Evolutionary conservation across 129 eudicot species (phyloP), one percentile per base, ranked within the genome.

Genomic region (Flaveria linearis): DNA sequence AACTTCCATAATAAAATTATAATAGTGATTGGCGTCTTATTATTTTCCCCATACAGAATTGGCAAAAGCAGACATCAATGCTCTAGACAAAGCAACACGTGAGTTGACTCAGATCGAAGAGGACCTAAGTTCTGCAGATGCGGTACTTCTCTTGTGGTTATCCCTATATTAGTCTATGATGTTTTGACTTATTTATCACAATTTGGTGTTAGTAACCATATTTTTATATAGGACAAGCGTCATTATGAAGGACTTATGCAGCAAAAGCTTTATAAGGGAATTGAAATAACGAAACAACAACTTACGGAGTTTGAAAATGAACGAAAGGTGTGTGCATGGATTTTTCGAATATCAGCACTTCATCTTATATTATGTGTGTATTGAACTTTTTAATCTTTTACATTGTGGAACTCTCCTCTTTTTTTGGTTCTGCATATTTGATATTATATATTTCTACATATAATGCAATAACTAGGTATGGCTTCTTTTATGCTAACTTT

Each of bases 11-110:
- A 6, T 18, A 57, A 57, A 9, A n/a, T 3, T 28, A 62, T 6
- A 4, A 4, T 62, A 63, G 30, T 63, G 23, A 7, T 30, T 63
- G 69, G 9, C 22, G 43, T 82, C 57, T 46, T 63, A 30, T 76
- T 60, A 62, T 57, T 45, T 64, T 22, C 45, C 50, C 1, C 46
- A 25, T 73, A 70, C 71, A 94, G 98, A 89, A 68, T 86, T 92
- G 23, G 90, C 96, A 58, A 89, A 91, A 79, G 80, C 57, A 62
- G 97, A 88, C 56, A 73, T 89, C 70, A 73, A 80, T 74, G 96
- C 91, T 74, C 74, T 91, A 36, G 86, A 83, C 17, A 77, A 87
- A 78, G 98, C 96, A 73, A 88, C 85, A 51, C 52, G 53, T 5
- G 88, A 89, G 79, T 67, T 88, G 74, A 67, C 78, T 69, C 76